Percentiles rank a stretch among this genome's conserved stretches.
Conservation (phyloP, 306 rosid genomes). For the Luffa acutangula region DNA sequence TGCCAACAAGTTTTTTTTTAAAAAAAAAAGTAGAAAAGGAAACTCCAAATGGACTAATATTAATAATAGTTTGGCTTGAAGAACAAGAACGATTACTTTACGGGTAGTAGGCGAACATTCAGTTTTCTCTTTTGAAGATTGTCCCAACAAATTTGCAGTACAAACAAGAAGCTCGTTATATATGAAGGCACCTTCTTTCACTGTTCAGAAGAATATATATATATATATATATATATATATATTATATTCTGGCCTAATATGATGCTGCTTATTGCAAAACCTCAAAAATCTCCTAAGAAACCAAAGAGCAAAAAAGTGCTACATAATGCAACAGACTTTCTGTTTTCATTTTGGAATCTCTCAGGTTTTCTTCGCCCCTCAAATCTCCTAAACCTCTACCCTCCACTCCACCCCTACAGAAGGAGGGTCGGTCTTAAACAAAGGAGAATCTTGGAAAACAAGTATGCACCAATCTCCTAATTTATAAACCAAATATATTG, state of each 20-base stretch:
- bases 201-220: not conserved
- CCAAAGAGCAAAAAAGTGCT: not conserved
- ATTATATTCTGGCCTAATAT: not conserved
- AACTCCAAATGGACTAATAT: not conserved
- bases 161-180: not conserved
- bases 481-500: not conserved
- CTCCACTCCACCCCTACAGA: not conserved
- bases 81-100: not conserved
- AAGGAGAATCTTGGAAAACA: conserved; percentile 1
- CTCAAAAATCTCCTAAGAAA: not conserved
- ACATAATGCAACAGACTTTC: not conserved
- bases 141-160: not conserved
- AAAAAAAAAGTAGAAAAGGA: not conserved
- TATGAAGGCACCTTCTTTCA: conserved; percentile 2
- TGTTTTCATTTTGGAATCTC: not conserved
- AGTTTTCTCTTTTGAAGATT: not conserved
- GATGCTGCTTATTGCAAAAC: not conserved
- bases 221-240: too few species aligned
- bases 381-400: not conserved
- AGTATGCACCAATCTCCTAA: not conserved
- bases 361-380: not conserved
- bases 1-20: not conserved
- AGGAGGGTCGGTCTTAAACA: not conserved
- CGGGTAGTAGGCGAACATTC: not conserved
- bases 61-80: not conserved